Evolutionary conservation across 768 basidiomycete species (phyloP), one percentile per base, ranked within the genome.

Genomic region (Udeniomyces megalosporus): DNA sequence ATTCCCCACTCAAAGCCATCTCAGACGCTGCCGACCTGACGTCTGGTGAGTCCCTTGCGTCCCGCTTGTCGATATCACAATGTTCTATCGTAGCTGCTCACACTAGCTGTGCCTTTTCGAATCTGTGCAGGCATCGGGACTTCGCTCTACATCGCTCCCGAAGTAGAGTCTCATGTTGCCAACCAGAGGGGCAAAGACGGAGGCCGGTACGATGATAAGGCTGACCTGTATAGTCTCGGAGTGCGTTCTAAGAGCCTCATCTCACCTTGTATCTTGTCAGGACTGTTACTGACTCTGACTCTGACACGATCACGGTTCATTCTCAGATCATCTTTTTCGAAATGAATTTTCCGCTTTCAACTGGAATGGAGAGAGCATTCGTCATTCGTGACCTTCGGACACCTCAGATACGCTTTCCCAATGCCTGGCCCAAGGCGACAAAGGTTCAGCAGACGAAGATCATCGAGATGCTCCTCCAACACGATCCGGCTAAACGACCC

Each of bases 241-340:
- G 88, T 89, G 70, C 56, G 83, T 77, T 10, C 26, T 35, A 29
- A n/a, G n/a, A n/a, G 12, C 24, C 24, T 54, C 34, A 8, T 35
- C n/a, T 42, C 29, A 15, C 6, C 32, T 45, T 12, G 8, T 29
- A 14, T 17, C 14, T 20, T 59, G 3, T 0, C 1, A 28, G 35
- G 26, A 22, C 14, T n/a, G n/a, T n/a, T n/a, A n/a, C n/a, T n/a
- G n/a, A n/a, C n/a, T n/a, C n/a, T 35, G 22, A 11, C 38, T 26
- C 22, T 49, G 44, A 47, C 38, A 11, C 22, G n/a, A 29, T 22
- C 60, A 24, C 64, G 34, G 44, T 48, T 29, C 44, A 62, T n/a
- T 38, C 28, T 24, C 65, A 91, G 88, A 83, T 96, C 67, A 91
- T 95, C 15, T 95, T 95, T 74, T 95, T 96, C 69, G 92, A 96